phyloP scores from a whole-genome alignment of 768 basidiomycete species.

The Boletellus sp. region DNA sequence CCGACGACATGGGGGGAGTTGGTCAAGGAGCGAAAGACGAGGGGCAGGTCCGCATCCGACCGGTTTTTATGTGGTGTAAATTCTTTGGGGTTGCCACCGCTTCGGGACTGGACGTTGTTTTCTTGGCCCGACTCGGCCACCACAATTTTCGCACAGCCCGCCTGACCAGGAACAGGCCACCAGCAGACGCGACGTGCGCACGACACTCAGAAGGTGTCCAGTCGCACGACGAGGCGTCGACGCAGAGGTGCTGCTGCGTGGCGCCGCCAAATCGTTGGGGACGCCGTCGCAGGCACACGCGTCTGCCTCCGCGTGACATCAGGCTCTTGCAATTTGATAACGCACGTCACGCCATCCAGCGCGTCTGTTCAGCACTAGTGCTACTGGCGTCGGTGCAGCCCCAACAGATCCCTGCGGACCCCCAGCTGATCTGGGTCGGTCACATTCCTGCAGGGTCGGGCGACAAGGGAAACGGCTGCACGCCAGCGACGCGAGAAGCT shows the following conservation, averaged over 20 bases:
- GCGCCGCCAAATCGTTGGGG: constrained; percentile 19
- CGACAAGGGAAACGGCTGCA: too few species aligned
- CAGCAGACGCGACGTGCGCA: neutral
- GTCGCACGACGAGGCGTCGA: neutral
- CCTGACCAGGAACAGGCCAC: neutral
- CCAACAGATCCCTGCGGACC: too few species aligned
- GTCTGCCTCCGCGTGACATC: neutral
- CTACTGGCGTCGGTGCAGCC: too few species aligned
- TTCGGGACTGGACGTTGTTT: neutral
- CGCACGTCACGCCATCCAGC: neutral
- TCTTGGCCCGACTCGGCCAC: neutral
- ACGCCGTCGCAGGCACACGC: neutral
- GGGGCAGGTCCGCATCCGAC: neutral
- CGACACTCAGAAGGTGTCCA: neutral
- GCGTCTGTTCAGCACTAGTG: neutral
- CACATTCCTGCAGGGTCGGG: too few species aligned
- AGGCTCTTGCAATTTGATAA: neutral
- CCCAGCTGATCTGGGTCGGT: too few species aligned
- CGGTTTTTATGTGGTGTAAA: constrained; percentile 28
- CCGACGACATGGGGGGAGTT: constrained; percentile 24
- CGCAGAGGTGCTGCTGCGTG: neutral
- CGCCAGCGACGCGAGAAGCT: too few species aligned
- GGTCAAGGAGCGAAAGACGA: constrained; percentile 24
- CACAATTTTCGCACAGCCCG: neutral
- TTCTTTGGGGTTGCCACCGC: constrained; percentile 35